These are phyloP conservation scores for Metarhizium sp. DNA, from an alignment of 2,329 filamentous ascomycete species.

Conservation along the genomic window DNA sequence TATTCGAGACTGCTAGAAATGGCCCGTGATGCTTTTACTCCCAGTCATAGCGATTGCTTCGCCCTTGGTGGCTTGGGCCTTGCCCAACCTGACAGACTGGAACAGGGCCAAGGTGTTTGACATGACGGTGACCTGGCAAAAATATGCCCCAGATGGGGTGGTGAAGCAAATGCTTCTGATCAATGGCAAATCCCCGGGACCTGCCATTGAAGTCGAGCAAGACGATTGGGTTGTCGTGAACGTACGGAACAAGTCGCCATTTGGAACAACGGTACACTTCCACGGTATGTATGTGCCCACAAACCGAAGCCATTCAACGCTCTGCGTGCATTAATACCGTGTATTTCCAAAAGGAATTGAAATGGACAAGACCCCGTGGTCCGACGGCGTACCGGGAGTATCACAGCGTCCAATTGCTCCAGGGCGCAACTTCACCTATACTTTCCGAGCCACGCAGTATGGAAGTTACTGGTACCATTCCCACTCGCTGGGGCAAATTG, in stretches of 20 bases:
- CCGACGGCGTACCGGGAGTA: conserved; percentile 50
- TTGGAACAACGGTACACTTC: conserved; percentile 39
- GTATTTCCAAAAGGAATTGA: conserved; percentile 29
- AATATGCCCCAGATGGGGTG: conserved; percentile 34
- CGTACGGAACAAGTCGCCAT: conserved; percentile 36
- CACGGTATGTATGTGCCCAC: conserved; percentile 27
- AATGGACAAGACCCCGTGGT: conserved; percentile 45
- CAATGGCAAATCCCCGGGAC: conserved; percentile 55
- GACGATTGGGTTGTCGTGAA: conserved; percentile 26
- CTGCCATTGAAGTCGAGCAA: conserved; percentile 34
- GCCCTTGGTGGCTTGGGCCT: not conserved
- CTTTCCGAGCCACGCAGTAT: conserved; percentile 45
- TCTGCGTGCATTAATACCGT: no score
- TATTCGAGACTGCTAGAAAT: not conserved
- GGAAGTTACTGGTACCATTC: conserved; percentile 55
- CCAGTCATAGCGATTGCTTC: not conserved
- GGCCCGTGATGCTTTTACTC: not conserved
- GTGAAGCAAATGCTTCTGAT: conserved; percentile 36
- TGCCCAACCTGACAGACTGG: not conserved
- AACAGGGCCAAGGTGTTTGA: conserved; percentile 11
- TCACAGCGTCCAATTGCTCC: conserved; percentile 42
- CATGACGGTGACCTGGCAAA: conserved; percentile 26
- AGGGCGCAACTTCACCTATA: conserved; percentile 30
- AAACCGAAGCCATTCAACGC: no score
- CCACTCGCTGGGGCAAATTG: conserved; percentile 44